phyloP scores from a whole-genome alignment of 345 rosid genomes.

The Lagerstroemia speciosa region DNA sequence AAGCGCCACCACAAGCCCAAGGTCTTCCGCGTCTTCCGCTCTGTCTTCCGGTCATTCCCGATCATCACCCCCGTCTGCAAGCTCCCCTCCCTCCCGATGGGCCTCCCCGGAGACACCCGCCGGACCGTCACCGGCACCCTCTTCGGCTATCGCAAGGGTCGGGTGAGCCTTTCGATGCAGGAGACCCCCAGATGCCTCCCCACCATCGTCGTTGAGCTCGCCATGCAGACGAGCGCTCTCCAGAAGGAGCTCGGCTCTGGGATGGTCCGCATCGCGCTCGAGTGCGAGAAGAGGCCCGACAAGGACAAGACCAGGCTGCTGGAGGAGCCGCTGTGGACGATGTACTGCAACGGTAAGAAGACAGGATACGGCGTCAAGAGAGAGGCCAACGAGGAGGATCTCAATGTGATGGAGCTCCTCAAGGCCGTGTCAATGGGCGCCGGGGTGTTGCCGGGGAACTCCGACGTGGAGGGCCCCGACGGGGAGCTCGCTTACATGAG shows the following conservation, averaged over 20 bases:
- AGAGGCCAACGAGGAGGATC: conserved; percentile 59
- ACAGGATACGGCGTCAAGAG: conserved; percentile 55
- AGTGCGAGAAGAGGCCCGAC: conserved; percentile 29
- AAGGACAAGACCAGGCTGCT: conserved; percentile 18
- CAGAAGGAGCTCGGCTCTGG: conserved; percentile 34
- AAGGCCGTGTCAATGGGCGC: conserved; percentile 84
- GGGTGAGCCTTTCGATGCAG: conserved; percentile 34
- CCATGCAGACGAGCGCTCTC: conserved; percentile 27
- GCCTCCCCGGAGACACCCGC: conserved; percentile 19
- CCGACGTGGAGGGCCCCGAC: conserved; percentile 58
- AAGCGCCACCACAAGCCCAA: conserved; percentile 31
- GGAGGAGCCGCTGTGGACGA: conserved; percentile 25
- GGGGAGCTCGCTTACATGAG: conserved; percentile 70
- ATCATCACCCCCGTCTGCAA: conserved; percentile 51
- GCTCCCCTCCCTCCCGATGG: conserved; percentile 24
- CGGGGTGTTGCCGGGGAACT: conserved; percentile 62
- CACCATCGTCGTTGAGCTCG: conserved; percentile 31
- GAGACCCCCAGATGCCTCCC: conserved; percentile 32
- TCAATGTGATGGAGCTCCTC: conserved; percentile 67
- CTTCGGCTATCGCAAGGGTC: conserved; percentile 38
- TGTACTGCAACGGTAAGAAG: conserved; percentile 35
- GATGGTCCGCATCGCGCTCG: conserved; percentile 38
- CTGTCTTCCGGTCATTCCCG: conserved; percentile 66
- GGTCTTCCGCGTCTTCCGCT: conserved; percentile 54
- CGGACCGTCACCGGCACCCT: conserved; percentile 32